A percentile compares a stretch with the other conserved stretches of the same genome.
Conservation (phyloP, 805 yeast genomes). For the Cyberlindnera suaveolens region DNA sequence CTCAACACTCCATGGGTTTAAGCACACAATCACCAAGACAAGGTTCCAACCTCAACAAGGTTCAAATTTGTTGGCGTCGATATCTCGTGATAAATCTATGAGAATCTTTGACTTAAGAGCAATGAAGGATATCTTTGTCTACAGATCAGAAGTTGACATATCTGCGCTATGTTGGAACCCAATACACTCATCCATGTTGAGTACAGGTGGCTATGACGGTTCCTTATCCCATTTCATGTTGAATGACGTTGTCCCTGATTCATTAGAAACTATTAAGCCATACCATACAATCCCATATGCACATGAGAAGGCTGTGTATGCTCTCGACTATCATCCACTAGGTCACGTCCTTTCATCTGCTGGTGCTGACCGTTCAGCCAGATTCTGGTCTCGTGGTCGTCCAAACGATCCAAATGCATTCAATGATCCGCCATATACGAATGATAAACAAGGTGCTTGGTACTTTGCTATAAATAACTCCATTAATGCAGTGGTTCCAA, state of each 20-base stretch:
- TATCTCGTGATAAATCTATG: conserved; percentile 83
- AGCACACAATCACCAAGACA: conserved; percentile 86
- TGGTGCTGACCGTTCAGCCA: conserved; percentile 85
- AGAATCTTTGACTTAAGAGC: conserved; percentile 82
- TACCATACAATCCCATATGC: conserved; percentile 77
- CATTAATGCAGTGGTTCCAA: conserved; percentile 28
- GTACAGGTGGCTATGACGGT: conserved; percentile 89
- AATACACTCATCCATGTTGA: conserved; percentile 65
- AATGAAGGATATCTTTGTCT: conserved; percentile 68
- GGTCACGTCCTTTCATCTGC: conserved; percentile 92
- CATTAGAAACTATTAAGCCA: conserved; percentile 34
- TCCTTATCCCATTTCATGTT: conserved; percentile 70
- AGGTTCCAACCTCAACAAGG: conserved; percentile 67
- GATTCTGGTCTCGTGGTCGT: conserved; percentile 92
- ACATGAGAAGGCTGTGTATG: conserved; percentile 88
- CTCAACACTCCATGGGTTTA: conserved; percentile 82
- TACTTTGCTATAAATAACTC: conserved; percentile 36
- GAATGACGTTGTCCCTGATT: conserved; percentile 35
- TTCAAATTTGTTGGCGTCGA: conserved; percentile 78
- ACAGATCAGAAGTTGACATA: conserved; percentile 80
- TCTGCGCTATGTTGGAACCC: conserved; percentile 93
- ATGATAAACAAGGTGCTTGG: conserved; percentile 56
- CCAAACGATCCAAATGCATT: conserved; percentile 83
- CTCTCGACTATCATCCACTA: conserved; percentile 86
- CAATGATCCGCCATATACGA: conserved; percentile 75